Evolutionary conservation across 2,329 filamentous ascomycete genomes (phyloP), one percentile per base, ranked within the genome.

Genomic region (Monilinia vaccinii-corymbosi): DNA sequence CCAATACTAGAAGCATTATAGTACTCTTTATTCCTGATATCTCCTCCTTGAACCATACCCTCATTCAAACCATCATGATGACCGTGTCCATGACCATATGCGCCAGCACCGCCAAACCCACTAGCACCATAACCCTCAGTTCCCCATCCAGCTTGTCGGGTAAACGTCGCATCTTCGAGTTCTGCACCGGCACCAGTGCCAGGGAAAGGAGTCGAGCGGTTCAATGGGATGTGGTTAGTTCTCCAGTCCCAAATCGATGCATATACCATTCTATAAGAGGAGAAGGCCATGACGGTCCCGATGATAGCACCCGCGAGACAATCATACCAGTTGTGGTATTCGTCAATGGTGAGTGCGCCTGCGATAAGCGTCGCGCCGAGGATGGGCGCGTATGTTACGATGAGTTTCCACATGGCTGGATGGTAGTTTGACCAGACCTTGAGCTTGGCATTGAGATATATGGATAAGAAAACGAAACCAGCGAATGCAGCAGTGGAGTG

Each of bases 361-460:
- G 81, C 86, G 47, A 91, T 88, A 2, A 91, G 75, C 3, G 77
- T 78, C 0, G 87, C 87, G 3, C 83, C 85, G 0, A 91, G 80
- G 3, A 91, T 73, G 0, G 88, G 87, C 0, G 82, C 78, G 67
- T 86, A 87, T 28, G 83, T 75, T 18, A 77, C 79, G 36, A 87
- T 76, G 14, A 89, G 73, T 74, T 90, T 90, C 87, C 87, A 90
- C 79, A 89, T 83, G 14, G 83, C 77, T 0, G 87, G 82, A 69
- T 89, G 87, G 70, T 87, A 86, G 75, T 89, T 86, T 64, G 81
- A 76, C 67, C 85, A 89, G 60, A 89, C 81, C 77, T 90, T 91
- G 65, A 91, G 78, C 75, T 91, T 91, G 51, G 85, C 87, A 71
- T 91, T 91, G 48, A 91, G 80, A 74, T 90, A 91, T 1, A 91